Conservation (phyloP, 106 monocot genomes). For the Apostasia ramifera region DNA sequence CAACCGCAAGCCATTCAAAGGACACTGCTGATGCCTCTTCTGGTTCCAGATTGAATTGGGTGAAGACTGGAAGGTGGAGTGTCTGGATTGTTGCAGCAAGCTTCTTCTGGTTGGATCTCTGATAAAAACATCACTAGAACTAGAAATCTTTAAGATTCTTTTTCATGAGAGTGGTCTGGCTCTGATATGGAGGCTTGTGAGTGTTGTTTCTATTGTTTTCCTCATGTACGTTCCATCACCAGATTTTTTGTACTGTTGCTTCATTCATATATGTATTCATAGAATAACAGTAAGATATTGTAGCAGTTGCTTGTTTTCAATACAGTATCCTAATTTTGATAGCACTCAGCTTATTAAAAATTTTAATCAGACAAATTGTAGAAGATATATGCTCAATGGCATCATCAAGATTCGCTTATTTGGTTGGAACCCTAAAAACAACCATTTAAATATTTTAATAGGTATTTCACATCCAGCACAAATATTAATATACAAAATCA, state of each 20-base stretch:
- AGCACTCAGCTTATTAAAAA: no score
- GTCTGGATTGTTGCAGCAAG: background rate
- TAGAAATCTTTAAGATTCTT: background rate
- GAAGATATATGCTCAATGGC: no score
- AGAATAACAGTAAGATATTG: no score
- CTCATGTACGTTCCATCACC: background rate
- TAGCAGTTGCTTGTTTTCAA: no score
- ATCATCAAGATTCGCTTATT: no score
- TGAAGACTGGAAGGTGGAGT: background rate
- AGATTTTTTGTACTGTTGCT: constrained; percentile 7
- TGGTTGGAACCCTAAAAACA: no score
- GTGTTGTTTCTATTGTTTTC: background rate
- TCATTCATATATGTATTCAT: background rate
- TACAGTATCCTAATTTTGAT: no score
- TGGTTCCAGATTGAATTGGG: background rate
- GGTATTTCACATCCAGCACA: no score
- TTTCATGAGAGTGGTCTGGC: background rate
- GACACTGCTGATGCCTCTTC: constrained; percentile 3
- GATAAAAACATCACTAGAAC: background rate
- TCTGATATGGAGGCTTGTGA: constrained; percentile 1
- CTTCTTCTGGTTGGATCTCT: constrained; percentile 1
- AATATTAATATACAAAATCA: no score
- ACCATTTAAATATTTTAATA: no score
- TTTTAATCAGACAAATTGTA: no score
- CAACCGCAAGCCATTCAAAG: constrained; percentile 7